A percentile compares a stretch with the other conserved stretches of the same genome.
Conservation (phyloP, 73 alveolate species). For the Tetrahymena elliotti region DNA sequence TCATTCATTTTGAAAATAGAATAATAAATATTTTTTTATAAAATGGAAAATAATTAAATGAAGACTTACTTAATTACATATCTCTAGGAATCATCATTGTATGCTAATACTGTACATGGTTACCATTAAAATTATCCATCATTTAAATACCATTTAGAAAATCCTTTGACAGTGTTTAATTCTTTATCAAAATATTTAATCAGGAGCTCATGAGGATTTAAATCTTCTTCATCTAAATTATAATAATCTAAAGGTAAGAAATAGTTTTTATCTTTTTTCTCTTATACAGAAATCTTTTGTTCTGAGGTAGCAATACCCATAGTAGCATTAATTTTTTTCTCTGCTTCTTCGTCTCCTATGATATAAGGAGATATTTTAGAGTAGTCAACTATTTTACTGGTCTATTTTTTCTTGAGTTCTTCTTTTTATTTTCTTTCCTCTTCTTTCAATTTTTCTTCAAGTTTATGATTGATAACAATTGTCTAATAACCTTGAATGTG, state of each 20-base stretch:
- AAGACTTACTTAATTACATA: background rate
- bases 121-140: background rate
- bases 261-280: background rate
- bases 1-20: no score
- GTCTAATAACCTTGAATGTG: background rate
- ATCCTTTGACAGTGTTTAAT: background rate
- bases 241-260: slow-evolving; percentile 38
- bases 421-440: background rate
- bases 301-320: background rate
- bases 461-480: background rate
- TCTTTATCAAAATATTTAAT: slow-evolving; percentile 4
- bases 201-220: background rate
- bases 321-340: background rate
- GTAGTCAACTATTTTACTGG: background rate
- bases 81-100: background rate
- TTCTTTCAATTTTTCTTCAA: background rate
- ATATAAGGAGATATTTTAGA: background rate
- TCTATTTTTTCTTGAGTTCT: background rate
- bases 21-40: no score
- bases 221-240: slow-evolving; percentile 31
- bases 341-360: background rate
- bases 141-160: background rate
- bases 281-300: background rate
- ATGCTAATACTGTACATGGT: background rate
- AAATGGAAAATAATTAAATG: no score